phyloP scores from a whole-genome alignment of 495 filamentous ascomycete genomes.

The Aspergillus nanangensis region DNA sequence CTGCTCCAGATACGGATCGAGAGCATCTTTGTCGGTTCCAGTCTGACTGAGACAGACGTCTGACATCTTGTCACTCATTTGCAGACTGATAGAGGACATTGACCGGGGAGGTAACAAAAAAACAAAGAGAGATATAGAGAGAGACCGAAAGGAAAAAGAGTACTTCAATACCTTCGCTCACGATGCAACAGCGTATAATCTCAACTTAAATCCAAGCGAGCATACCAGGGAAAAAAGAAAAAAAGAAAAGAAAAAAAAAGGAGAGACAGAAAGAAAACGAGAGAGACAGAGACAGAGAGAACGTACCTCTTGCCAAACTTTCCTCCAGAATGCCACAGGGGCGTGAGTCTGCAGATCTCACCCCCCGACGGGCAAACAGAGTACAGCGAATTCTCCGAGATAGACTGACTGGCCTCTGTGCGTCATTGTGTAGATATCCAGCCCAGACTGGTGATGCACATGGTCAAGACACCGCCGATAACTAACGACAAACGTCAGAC shows the following conservation, averaged over 20 bases:
- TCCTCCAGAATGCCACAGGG: background rate
- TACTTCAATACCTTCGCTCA: background rate
- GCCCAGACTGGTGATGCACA: background rate
- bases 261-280: background rate
- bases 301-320: background rate
- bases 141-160: background rate
- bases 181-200: background rate
- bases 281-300: background rate
- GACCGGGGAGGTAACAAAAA: too few species aligned
- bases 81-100: too few species aligned
- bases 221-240: background rate
- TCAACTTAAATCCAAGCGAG: background rate
- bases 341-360: too few species aligned
- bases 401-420: too few species aligned
- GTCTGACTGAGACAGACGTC: conserved; percentile 11
- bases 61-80: conserved; percentile 3
- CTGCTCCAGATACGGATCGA: conserved; percentile 12
- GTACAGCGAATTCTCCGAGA: too few species aligned
- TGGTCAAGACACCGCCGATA: background rate
- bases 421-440: background rate
- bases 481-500: too few species aligned
- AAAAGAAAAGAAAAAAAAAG: background rate
- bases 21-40: conserved; percentile 17
- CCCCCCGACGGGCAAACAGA: too few species aligned
- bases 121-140: too few species aligned